Conservation (phyloP, 352 stramenopile species). For the Pythium aristosporum region DNA sequence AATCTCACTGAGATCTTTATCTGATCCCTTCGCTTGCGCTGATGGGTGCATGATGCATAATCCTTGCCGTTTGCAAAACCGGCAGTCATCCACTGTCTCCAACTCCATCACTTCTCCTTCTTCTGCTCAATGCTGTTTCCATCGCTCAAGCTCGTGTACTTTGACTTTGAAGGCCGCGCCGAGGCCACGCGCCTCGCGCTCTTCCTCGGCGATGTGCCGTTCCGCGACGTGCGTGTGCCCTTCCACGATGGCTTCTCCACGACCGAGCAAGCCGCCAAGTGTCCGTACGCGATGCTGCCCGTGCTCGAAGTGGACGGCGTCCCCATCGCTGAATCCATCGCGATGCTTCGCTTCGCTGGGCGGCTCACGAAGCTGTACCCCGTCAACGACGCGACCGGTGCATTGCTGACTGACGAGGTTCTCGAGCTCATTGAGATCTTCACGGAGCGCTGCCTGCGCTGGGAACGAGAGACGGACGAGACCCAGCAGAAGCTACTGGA, state of each 20-base stretch:
- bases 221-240: constrained; percentile 35
- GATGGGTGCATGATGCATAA: neutral
- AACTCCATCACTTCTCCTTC: neutral
- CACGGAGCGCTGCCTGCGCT: constrained; percentile 19
- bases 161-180: constrained; percentile 30
- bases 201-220: constrained; percentile 29
- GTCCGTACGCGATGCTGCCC: constrained; percentile 32
- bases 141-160: constrained; percentile 32
- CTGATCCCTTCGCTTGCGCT: neutral
- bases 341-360: constrained; percentile 34
- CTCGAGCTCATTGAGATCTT: constrained; percentile 30
- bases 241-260: constrained; percentile 24
- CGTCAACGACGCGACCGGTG: neutral
- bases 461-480: constrained; percentile 16
- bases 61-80: neutral
- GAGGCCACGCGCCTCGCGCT: constrained; percentile 33
- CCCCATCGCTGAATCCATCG: constrained; percentile 27
- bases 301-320: constrained; percentile 32
- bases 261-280: constrained; percentile 12
- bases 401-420: constrained; percentile 22
- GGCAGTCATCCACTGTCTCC: neutral
- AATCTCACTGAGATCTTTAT: neutral
- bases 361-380: constrained; percentile 34
- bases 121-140: neutral
- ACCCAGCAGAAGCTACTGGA: constrained; percentile 6